Evolutionary conservation across 495 filamentous ascomycete genomes (phyloP).

Genomic region (Aspergillus avenaceus): DNA sequence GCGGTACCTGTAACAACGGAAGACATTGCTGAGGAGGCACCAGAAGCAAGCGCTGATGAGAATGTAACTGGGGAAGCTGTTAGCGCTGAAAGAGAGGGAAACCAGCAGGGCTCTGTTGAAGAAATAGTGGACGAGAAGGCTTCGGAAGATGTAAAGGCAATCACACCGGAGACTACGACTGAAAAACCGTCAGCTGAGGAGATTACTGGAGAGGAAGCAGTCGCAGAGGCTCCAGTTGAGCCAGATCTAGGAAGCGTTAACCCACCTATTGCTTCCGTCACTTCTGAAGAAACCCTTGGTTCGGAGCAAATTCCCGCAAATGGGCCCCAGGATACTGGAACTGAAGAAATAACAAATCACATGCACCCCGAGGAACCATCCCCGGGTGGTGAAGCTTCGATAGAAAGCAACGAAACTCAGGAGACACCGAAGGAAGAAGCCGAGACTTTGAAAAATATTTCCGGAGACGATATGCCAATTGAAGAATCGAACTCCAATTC

Average conservation of each 20-base stretch:
- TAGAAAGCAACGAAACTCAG: slow-evolving; percentile 6
- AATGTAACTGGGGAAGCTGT: slow-evolving; percentile 9
- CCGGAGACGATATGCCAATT: slow-evolving; percentile 6
- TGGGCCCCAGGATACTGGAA: slow-evolving; percentile 13
- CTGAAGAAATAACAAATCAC: slow-evolving; percentile 6
- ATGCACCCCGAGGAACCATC: slow-evolving; percentile 4
- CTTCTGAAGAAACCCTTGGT: slow-evolving; percentile 4
- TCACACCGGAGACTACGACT: slow-evolving; percentile 3
- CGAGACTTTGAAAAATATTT: slow-evolving; percentile 11
- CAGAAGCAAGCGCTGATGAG: slow-evolving; percentile 8
- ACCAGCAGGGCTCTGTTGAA: slow-evolving; percentile 3
- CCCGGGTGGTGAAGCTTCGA: slow-evolving; percentile 4
- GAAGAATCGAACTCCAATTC: slow-evolving; percentile 7
- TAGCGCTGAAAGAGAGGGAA: slow-evolving; percentile 1
- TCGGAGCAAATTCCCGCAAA: slow-evolving; percentile 4
- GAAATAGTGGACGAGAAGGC: slow-evolving; percentile 9
- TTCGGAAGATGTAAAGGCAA: slow-evolving; percentile 7
- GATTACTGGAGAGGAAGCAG: not conserved
- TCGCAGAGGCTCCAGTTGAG: slow-evolving; percentile 1
- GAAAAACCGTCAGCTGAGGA: slow-evolving; percentile 2
- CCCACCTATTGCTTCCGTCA: slow-evolving; percentile 1
- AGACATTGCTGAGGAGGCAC: slow-evolving; percentile 4
- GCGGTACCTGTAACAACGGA: slow-evolving; percentile 7
- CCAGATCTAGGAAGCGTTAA: slow-evolving; percentile 7
- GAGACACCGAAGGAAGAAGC: slow-evolving; percentile 20